Evolutionary conservation across 2,329 filamentous ascomycete genomes (phyloP).

Genomic region (Colletotrichum sp.): DNA sequence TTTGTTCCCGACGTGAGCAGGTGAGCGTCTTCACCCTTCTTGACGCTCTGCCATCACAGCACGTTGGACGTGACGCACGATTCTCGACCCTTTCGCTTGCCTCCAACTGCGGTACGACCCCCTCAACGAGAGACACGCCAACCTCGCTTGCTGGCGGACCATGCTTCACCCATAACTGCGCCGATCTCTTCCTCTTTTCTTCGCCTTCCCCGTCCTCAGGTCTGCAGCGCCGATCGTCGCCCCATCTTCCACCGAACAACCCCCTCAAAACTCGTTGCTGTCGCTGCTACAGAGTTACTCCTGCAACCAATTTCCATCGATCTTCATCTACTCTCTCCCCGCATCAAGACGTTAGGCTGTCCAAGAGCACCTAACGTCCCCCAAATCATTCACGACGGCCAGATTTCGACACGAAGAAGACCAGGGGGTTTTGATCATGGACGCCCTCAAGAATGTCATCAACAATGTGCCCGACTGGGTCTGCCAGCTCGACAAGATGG

Average conservation of each 20-base stretch:
- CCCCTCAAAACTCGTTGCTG: neutral
- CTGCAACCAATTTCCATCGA: neutral
- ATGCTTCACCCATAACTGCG: constrained; percentile 17
- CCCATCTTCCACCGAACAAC: constrained; percentile 1
- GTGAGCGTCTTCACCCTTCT: neutral
- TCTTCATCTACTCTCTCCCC: neutral
- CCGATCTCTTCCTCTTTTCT: constrained; percentile 6
- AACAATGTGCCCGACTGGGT: constrained; percentile 65
- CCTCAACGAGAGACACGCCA: neutral
- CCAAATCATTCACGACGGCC: constrained; percentile 30
- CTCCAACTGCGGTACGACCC: neutral
- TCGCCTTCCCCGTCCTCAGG: constrained; percentile 32
- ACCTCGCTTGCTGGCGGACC: constrained; percentile 10
- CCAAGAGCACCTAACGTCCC: constrained; percentile 29
- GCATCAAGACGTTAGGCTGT: constrained; percentile 30
- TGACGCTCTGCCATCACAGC: neutral
- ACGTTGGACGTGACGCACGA: neutral
- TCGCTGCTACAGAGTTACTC: neutral
- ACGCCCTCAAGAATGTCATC: constrained; percentile 59
- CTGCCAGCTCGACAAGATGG: constrained; percentile 62
- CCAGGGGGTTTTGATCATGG: constrained; percentile 49
- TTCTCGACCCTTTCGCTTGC: neutral
- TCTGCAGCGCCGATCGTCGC: constrained; percentile 12
- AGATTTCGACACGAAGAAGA: constrained; percentile 28
- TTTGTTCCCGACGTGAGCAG: neutral